Evolutionary conservation across 2,329 filamentous ascomycete species (phyloP), one percentile per base, ranked within the genome.

Genomic region (Diaporthe ilicicola): DNA sequence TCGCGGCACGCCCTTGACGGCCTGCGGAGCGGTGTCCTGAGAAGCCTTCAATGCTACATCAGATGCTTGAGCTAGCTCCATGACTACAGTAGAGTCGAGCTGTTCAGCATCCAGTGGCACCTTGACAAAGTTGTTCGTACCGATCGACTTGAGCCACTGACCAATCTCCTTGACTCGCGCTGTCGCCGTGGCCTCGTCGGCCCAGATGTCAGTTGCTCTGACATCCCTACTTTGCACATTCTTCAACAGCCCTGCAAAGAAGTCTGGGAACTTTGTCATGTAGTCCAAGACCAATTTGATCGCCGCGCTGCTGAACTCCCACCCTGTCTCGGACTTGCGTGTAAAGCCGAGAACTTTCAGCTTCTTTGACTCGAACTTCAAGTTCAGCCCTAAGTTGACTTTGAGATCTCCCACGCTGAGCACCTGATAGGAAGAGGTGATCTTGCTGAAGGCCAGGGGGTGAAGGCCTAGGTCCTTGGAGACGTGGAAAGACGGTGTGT

Each of bases 71-170:
- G 97, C 94, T 70, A 99, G 92, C 67, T 89, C 83, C 84, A 91
- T 92, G 73, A 98, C 96, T 17, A 94, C 89, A 72, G 94, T 92
- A 0, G 94, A 97, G 80, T 99, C 96, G 5, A 99, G 90, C 80
- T 99, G 97, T 79, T 98, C 94, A 1, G 96, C 96, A 77, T 99
- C 96, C 17, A 99, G 88, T 27, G 96, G 95, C n/a, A 99, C 96
- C 74, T 92, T 92, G 81, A 98, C 95, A 75, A 99, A 97, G 75
- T 92, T 93, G 87, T 94, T 97, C 0, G 93, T 93, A 80, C 98
- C 93, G 56, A 97, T 89, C 51, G 91, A 91, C 84, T 98, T 99
- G 64, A 99, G 87, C 95, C 95, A 99, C 42, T 91, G 90, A 32
- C 91, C 93, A 73, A 99, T 97, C 79, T 98, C 96, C 84, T 97